Percentiles rank a stretch among this genome's conserved stretches.
phyloP scores from a whole-genome alignment of 2,329 filamentous ascomycete genomes.

The Xylariaceae sp. region DNA sequence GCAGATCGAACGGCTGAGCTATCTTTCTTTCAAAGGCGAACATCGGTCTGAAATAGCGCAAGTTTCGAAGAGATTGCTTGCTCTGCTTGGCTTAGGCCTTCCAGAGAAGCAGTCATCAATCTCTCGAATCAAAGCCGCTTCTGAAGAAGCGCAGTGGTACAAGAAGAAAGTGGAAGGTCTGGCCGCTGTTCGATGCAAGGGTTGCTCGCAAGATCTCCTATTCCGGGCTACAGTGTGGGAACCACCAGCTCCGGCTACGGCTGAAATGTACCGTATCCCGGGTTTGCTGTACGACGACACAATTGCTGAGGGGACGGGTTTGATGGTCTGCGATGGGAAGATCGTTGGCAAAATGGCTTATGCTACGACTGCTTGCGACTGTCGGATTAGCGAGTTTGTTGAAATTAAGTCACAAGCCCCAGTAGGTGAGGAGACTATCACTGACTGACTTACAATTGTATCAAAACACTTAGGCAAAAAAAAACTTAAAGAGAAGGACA shows the following conservation, averaged over 20 bases:
- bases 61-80: conserved; percentile 13
- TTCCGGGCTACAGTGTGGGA: conserved; percentile 19
- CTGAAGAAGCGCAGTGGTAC: conserved; percentile 21
- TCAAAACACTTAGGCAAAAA: no score
- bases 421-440: not conserved
- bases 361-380: conserved; percentile 18
- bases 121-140: conserved; percentile 17
- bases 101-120: conserved; percentile 21
- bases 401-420: conserved; percentile 12
- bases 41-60: conserved; percentile 8
- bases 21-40: conserved; percentile 6
- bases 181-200: conserved; percentile 12
- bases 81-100: conserved; percentile 12
- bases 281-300: conserved; percentile 21
- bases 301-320: conserved; percentile 8
- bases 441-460: not conserved
- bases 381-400: conserved; percentile 14
- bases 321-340: conserved; percentile 12
- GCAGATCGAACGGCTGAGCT: conserved; percentile 6
- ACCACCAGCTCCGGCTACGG: not conserved
- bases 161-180: conserved; percentile 16
- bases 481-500: no score
- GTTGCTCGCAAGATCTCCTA: conserved; percentile 11
- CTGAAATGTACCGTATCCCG: conserved; percentile 19
- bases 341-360: conserved; percentile 21